Conservation (phyloP, 768 basidiomycete species). For the Filobasidium wieringae region DNA sequence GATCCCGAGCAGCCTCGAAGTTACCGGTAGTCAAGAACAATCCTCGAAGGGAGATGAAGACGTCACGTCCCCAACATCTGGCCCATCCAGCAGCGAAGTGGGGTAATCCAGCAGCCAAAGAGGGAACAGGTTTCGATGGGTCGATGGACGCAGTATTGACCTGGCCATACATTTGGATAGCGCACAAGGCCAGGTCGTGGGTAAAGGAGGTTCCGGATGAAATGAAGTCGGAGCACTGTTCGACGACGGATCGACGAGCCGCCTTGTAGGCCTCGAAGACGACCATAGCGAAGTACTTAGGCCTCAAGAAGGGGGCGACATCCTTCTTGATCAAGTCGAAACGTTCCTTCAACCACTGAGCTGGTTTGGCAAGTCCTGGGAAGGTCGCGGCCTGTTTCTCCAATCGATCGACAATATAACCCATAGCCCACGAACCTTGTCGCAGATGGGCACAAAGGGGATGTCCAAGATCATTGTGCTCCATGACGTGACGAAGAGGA, state of each 20-base stretch:
- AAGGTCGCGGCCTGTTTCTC: slow-evolving; percentile 50
- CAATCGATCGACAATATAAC: slow-evolving; percentile 66
- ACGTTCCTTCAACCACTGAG: slow-evolving; percentile 75
- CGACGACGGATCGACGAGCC: slow-evolving; percentile 65
- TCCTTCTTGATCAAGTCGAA: slow-evolving; percentile 64
- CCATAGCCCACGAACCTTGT: slow-evolving; percentile 80
- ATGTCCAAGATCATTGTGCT: slow-evolving; percentile 85
- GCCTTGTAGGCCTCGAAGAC: slow-evolving; percentile 87
- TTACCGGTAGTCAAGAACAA: slow-evolving; percentile 82
- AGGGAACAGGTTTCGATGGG: slow-evolving; percentile 52
- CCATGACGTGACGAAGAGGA: slow-evolving; percentile 68
- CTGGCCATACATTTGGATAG: slow-evolving; percentile 67
- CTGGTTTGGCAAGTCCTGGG: slow-evolving; percentile 59
- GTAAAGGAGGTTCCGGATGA: slow-evolving; percentile 75
- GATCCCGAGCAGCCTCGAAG: slow-evolving; percentile 58
- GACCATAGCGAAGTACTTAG: slow-evolving; percentile 90
- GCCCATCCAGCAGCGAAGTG: slow-evolving; percentile 92
- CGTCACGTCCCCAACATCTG: slow-evolving; percentile 80
- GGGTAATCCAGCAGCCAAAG: slow-evolving; percentile 85
- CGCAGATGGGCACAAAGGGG: slow-evolving; percentile 77
- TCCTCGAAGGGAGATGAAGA: slow-evolving; percentile 86
- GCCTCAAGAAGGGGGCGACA: slow-evolving; percentile 76
- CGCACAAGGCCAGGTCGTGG: slow-evolving; percentile 68
- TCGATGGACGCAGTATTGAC: slow-evolving; percentile 85
- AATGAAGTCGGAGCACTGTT: slow-evolving; percentile 80